Conservation (phyloP, 257 asterid species). For the Agastache rugosa region DNA sequence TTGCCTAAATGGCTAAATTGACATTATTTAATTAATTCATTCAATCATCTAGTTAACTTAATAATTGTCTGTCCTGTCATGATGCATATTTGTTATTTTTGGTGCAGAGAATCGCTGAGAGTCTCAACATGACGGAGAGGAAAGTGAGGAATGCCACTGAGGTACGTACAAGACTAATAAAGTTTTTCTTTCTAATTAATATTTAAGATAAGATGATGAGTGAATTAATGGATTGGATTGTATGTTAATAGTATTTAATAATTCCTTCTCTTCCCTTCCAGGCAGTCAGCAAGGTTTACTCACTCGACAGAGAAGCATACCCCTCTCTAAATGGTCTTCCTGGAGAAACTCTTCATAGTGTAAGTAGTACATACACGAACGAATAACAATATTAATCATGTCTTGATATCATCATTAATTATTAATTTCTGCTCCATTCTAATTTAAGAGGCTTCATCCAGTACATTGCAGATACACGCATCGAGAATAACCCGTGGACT, state of each 20-base stretch:
- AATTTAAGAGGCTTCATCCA: constrained; percentile 38
- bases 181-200: background rate
- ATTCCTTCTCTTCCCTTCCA: constrained; percentile 36
- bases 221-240: background rate
- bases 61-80: background rate
- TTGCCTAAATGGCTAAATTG: too few relatives aligned
- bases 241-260: background rate
- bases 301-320: constrained; percentile 90
- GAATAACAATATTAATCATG: background rate
- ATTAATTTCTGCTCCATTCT: background rate
- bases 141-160: constrained; percentile 96
- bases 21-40: background rate
- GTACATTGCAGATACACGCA: constrained; percentile 82
- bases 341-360: constrained; percentile 87
- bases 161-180: constrained; percentile 60
- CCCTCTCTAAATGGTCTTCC: constrained; percentile 91
- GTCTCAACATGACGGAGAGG: constrained; percentile 83
- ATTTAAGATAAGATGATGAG: background rate
- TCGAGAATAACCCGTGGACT: constrained; percentile 88
- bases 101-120: constrained; percentile 81
- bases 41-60: too few relatives aligned
- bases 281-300: constrained; percentile 87
- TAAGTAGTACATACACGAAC: constrained; percentile 42
- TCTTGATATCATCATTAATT: background rate
- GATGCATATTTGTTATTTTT: constrained; percentile 32